Evolutionary conservation across 2,329 filamentous ascomycete species (phyloP).

Genomic region (Aspergillus ustus): DNA sequence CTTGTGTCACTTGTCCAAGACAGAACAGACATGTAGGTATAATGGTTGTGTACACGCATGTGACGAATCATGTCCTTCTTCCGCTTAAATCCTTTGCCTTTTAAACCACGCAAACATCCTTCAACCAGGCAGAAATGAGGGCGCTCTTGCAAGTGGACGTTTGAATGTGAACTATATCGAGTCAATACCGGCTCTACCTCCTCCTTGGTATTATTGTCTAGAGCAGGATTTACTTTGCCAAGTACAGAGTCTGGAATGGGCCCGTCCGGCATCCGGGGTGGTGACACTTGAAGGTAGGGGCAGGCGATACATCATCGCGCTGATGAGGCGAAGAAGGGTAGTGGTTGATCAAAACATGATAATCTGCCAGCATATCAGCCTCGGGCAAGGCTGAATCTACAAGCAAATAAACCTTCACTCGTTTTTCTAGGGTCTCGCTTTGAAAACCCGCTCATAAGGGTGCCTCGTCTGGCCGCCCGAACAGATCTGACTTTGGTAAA

Average conservation of each 20-base stretch:
- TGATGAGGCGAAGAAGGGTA: slow-evolving; percentile 30
- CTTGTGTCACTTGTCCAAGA: slow-evolving; percentile 84
- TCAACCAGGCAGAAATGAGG: slow-evolving; percentile 67
- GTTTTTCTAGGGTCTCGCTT: no score
- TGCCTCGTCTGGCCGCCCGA: no score
- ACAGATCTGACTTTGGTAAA: no score
- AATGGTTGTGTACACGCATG: slow-evolving; percentile 89
- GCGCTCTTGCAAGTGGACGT: slow-evolving; percentile 66
- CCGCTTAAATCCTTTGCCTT: slow-evolving; percentile 69
- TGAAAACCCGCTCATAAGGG: no score
- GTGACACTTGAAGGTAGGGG: slow-evolving; percentile 56
- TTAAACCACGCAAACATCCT: slow-evolving; percentile 60
- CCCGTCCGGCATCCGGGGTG: slow-evolving; percentile 60
- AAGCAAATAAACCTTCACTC: no score
- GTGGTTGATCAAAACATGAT: slow-evolving; percentile 15
- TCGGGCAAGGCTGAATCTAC: no score
- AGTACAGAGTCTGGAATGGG: slow-evolving; percentile 68
- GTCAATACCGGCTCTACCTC: slow-evolving; percentile 4
- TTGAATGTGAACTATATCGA: slow-evolving; percentile 53
- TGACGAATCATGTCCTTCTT: slow-evolving; percentile 75
- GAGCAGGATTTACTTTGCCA: slow-evolving; percentile 63
- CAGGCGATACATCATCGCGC: slow-evolving; percentile 31
- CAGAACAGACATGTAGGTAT: slow-evolving; percentile 97
- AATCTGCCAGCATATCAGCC: no score
- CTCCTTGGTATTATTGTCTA: background rate